A percentile compares a stretch with the other conserved stretches of the same genome.
Evolutionary conservation across 1,284 basidiomycete genomes (phyloP).

Genomic region (Moesziomyces sp.): DNA sequence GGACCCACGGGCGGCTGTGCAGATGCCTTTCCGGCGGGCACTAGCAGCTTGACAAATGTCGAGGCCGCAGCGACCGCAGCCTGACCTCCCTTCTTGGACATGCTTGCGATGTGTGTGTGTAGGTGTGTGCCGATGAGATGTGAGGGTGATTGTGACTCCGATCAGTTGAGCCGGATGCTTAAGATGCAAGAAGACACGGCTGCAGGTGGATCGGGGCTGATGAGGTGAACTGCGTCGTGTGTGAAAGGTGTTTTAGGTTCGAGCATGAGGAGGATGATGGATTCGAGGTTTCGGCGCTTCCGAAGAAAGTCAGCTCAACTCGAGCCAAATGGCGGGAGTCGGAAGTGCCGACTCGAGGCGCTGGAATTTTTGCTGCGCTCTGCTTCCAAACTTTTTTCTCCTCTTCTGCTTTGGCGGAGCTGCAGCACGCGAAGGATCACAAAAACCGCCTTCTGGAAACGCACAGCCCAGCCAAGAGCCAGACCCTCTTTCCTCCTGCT

Average conservation of each 20-base stretch:
- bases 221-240: too few species aligned
- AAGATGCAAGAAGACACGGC: too few species aligned
- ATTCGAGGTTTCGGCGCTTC: too few species aligned
- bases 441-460: too few species aligned
- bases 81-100: slow-evolving; percentile 64
- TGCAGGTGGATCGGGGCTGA: too few species aligned
- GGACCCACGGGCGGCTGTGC: slow-evolving; percentile 97
- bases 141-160: too few species aligned
- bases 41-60: slow-evolving; percentile 74
- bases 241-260: too few species aligned
- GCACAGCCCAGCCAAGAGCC: slow-evolving; percentile 2
- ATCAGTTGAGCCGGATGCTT: too few species aligned
- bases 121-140: too few species aligned
- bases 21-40: slow-evolving; percentile 92
- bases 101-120: slow-evolving; percentile 7
- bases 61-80: slow-evolving; percentile 49
- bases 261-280: not conserved
- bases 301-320: slow-evolving; percentile 22
- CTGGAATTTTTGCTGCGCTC: slow-evolving; percentile 14
- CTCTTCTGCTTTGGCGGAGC: too few species aligned
- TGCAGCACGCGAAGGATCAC: too few species aligned
- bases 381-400: slow-evolving; percentile 18
- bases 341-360: slow-evolving; percentile 6
- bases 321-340: slow-evolving; percentile 24
- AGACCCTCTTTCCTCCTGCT: not conserved